A percentile compares a stretch with the other conserved stretches of the same genome.
Evolutionary conservation across 2,329 filamentous ascomycete species (phyloP).

Genomic region (Zymoseptoria passerinii): DNA sequence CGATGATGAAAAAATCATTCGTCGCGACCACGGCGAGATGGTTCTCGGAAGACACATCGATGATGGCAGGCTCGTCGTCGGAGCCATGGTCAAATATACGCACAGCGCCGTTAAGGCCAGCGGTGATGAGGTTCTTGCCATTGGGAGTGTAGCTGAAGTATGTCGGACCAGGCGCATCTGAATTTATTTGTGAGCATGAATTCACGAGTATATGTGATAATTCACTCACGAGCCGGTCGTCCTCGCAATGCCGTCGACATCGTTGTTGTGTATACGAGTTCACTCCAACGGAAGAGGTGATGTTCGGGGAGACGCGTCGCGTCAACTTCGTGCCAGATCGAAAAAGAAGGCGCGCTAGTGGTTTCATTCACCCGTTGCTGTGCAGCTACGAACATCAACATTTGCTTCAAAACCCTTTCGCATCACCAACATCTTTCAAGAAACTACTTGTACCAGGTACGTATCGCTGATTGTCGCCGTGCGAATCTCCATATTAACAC

Average conservation of each 20-base stretch:
- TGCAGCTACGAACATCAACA: not conserved
- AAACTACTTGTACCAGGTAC: not conserved
- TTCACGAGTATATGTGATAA: not conserved
- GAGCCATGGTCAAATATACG: conserved; percentile 86
- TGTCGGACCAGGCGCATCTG: conserved; percentile 77
- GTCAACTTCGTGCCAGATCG: not conserved
- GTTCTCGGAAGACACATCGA: conserved; percentile 83
- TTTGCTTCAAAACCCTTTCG: not conserved
- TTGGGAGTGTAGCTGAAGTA: conserved; percentile 84
- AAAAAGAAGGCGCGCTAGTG: not conserved
- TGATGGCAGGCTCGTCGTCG: conserved; percentile 83
- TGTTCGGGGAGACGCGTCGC: not conserved
- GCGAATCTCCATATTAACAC: not conserved
- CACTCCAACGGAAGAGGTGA: not conserved
- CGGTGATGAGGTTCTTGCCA: conserved; percentile 78
- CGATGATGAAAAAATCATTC: conserved; percentile 77
- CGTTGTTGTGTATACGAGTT: conserved; percentile 1
- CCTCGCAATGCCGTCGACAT: conserved; percentile 47
- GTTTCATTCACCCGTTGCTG: not conserved
- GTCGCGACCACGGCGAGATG: conserved; percentile 71
- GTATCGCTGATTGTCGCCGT: not conserved
- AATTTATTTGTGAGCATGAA: conserved; percentile 1
- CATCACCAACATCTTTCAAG: not conserved
- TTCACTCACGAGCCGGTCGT: conserved; percentile 49
- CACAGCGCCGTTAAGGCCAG: conserved; percentile 87